Conservation (phyloP, 192 early-diverging fungal species). For the Entomortierella parvispora region DNA sequence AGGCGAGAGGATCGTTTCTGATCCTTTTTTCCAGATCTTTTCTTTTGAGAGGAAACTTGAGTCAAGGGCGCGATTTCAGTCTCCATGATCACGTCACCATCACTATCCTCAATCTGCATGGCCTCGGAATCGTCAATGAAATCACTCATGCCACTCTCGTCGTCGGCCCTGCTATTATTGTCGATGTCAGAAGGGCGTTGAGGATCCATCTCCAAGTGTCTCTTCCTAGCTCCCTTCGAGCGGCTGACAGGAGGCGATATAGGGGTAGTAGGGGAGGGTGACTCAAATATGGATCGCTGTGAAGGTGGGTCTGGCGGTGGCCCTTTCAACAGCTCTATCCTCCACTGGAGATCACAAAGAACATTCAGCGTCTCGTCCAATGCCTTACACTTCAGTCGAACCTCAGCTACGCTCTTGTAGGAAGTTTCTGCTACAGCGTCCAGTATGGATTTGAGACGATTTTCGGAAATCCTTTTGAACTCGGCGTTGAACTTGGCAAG, state of each 20-base stretch:
- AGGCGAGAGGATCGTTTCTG: no score
- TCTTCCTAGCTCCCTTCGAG: no score
- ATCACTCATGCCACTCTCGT: neutral
- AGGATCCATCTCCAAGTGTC: no score
- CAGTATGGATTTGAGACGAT: constrained; percentile 3
- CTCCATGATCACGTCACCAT: no score
- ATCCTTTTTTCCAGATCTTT: no score
- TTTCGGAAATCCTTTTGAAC: neutral
- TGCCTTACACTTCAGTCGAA: constrained; percentile 19
- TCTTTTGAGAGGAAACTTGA: no score
- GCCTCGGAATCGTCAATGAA: constrained; percentile 40
- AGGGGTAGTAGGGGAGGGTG: no score
- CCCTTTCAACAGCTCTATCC: neutral
- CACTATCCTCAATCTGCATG: neutral
- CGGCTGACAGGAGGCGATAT: no score
- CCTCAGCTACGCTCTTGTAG: constrained; percentile 13
- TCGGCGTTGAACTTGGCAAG: neutral
- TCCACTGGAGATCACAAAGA: constrained; percentile 18
- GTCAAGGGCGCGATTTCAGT: no score
- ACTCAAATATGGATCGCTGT: no score
- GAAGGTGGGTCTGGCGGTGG: neutral
- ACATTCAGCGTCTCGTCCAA: constrained; percentile 22
- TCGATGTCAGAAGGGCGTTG: no score
- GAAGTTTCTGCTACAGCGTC: constrained; percentile 14
- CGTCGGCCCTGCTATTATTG: neutral